phyloP scores from a whole-genome alignment of 331 rosid genomes.

The Rhamnella rubrinervis region DNA sequence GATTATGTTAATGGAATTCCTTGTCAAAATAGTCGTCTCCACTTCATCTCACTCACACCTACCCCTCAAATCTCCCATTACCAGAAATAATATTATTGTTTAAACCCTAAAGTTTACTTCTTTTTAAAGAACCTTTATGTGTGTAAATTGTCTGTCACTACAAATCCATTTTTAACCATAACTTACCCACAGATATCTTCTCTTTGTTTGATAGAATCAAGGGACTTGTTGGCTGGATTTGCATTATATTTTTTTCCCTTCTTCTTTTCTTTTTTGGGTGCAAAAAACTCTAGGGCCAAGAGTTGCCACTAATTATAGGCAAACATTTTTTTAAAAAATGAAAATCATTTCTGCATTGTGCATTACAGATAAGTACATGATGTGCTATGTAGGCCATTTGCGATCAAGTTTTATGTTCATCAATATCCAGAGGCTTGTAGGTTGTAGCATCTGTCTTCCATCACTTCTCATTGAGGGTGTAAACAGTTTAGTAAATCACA shows the following conservation, averaged over 20 bases:
- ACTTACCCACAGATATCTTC: neutral
- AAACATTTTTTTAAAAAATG: neutral
- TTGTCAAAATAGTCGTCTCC: conserved; percentile 37
- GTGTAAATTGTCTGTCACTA: neutral
- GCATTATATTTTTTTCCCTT: conserved; percentile 16
- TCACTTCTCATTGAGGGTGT: no score
- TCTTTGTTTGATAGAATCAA: neutral
- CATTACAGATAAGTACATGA: conserved; percentile 15
- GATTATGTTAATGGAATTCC: conserved; percentile 45
- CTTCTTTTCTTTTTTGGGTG: neutral
- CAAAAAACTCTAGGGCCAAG: neutral
- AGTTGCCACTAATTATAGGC: conserved; percentile 4
- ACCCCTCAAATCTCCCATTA: conserved; percentile 10
- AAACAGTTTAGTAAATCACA: no score
- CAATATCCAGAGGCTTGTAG: no score
- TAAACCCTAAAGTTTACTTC: neutral
- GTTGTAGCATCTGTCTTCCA: no score
- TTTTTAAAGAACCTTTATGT: conserved; percentile 11
- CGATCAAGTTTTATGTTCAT: no score
- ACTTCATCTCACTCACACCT: conserved; percentile 19
- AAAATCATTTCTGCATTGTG: conserved; percentile 4
- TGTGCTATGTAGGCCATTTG: neutral
- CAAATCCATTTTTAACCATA: conserved; percentile 19
- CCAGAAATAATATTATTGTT: neutral
- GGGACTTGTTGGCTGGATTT: conserved; percentile 22